A percentile compares a stretch with the other conserved stretches of the same genome.
phyloP scores from a whole-genome alignment of 495 filamentous ascomycete genomes.

The Xylaria bambusicola region DNA sequence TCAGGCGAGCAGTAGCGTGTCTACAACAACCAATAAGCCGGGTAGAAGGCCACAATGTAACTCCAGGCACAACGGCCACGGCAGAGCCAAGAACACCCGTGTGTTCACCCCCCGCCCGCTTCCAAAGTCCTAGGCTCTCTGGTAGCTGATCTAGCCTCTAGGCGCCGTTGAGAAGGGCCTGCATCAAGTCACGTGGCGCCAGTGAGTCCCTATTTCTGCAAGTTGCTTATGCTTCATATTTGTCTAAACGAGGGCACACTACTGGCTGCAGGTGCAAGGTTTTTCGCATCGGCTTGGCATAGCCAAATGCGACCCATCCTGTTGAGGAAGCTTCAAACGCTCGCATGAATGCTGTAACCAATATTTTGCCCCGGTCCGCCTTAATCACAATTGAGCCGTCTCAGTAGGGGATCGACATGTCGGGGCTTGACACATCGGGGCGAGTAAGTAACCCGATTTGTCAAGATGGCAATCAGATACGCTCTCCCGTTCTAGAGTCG shows the following conservation, averaged over 20 bases:
- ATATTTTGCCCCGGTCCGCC: background rate
- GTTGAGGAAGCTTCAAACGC: constrained; percentile 1
- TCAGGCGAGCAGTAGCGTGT: background rate
- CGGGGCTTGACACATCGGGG: too few species aligned
- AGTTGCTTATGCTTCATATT: background rate
- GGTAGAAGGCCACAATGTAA: background rate
- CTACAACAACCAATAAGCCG: background rate
- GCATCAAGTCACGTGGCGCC: constrained; percentile 5
- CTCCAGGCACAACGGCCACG: background rate
- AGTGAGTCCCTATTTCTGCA: constrained; percentile 1
- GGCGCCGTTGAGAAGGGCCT: background rate
- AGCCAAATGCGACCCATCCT: constrained; percentile 2
- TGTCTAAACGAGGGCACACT: background rate
- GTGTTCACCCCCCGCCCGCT: background rate
- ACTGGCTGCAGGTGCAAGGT: constrained; percentile 8
- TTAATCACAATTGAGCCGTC: constrained; percentile 1
- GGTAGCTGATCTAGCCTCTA: background rate
- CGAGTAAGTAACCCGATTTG: constrained; percentile 8
- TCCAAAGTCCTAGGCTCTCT: background rate
- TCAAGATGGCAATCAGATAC: constrained; percentile 4
- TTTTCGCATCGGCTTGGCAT: constrained; percentile 3
- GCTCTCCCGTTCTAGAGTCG: background rate
- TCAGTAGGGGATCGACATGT: background rate
- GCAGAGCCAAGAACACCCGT: constrained; percentile 12
- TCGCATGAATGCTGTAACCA: constrained; percentile 2